Conservation (phyloP, 1,284 basidiomycete species). For the Gymnopus androsaceus region DNA sequence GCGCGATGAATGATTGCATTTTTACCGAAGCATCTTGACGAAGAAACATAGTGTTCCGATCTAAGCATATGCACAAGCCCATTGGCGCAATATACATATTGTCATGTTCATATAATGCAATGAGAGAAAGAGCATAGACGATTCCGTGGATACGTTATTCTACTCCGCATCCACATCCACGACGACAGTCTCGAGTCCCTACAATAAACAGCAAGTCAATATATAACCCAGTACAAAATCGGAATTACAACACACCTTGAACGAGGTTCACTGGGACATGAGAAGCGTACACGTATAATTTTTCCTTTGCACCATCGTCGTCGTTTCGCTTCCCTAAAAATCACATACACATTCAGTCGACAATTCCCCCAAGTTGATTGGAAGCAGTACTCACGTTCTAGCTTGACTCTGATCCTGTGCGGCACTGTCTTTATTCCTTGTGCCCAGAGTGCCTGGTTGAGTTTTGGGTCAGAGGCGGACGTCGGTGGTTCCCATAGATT, state of each 20-base stretch:
- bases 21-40: no score
- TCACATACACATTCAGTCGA: not conserved
- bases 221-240: not conserved
- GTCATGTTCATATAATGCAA: not conserved
- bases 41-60: no score
- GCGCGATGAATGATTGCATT: no score
- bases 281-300: slow-evolving; percentile 90
- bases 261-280: slow-evolving; percentile 78
- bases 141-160: no score
- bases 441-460: slow-evolving; percentile 93
- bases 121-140: no score
- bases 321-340: slow-evolving; percentile 83
- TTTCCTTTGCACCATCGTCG: slow-evolving; percentile 96
- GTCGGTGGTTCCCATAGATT: slow-evolving; percentile 92
- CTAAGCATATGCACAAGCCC: no score
- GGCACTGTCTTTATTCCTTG: slow-evolving; percentile 90
- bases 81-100: no score
- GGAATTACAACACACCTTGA: slow-evolving; percentile 65
- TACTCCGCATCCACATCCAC: slow-evolving; percentile 84
- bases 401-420: slow-evolving; percentile 85
- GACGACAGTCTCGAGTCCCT: slow-evolving; percentile 83
- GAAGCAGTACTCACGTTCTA: slow-evolving; percentile 76
- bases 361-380: not conserved
- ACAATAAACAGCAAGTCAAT: not conserved
- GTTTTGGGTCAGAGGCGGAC: slow-evolving; percentile 89